Base-by-base conservation (phyloP, 2,329 filamentous ascomycete genomes). In the Penicillium sp. region DNA sequence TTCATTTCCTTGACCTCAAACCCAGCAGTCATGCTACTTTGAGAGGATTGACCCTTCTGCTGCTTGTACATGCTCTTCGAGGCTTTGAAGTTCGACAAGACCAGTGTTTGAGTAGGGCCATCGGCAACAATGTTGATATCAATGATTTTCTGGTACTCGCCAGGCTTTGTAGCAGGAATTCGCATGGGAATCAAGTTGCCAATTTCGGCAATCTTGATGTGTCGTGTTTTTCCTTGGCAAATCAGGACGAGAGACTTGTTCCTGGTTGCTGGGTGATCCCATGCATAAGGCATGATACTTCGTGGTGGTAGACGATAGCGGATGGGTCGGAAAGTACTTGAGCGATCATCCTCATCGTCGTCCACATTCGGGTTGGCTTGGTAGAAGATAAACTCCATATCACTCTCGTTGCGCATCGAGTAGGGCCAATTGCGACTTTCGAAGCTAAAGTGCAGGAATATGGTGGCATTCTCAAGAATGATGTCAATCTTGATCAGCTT, bases 221-320 rank as follows among this genome's bases (percentile, higher is more conserved):
- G 92, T 33, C 95, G 85, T 73, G 97, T 93, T 71, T 89, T 92
- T 63, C 88, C 88, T 70, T 89, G 87, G 7, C 89, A 89, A 56
- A 83, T 88, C 72, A 99, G 87, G 53, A 98, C 87, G 42, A 99
- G 86, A 74, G 97, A 95, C 71, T 95, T 96, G 79, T 92, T 90
- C 79, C 96, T 97, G n/a, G 93, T 93, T 1, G 95, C 94, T 1
- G 95, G 96, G 78, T 97, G 99, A 74, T 99, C 96, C 95, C 95
- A 99, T 1, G 95, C 94, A 72, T 99, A 99, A 0, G 96, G 95
- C 95, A 99, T 99, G 76, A 99, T 97, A 76, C 94, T 98, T 62
- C 95, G 85, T 13, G 94, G 89, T 2, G 96, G 96, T 33, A 99
- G 82, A 35, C 94, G 89, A 78, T 99, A 99, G 56, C 92, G 85